phyloP scores from a whole-genome alignment of 257 asterid species.

The Henckelia pumila region DNA sequence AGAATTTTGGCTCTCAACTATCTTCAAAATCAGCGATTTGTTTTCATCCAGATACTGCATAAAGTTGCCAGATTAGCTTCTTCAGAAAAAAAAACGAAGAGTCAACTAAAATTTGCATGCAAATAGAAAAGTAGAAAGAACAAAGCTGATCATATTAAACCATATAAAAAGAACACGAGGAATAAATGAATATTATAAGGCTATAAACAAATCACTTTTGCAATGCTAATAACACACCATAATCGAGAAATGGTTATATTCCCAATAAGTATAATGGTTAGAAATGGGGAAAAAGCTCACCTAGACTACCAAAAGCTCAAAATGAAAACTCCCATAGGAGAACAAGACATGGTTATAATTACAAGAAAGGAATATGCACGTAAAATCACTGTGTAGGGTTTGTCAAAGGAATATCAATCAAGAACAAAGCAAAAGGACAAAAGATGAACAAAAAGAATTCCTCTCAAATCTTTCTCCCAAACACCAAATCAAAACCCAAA shows the following conservation, averaged over 20 bases:
- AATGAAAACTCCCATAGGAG: constrained; percentile 19
- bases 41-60: constrained; percentile 94
- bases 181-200: not conserved
- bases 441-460: constrained; percentile 13
- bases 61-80: not conserved
- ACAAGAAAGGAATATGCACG: not conserved
- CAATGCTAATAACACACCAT: not conserved
- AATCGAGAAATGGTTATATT: constrained; percentile 2
- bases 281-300: constrained; percentile 25
- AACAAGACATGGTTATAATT: not conserved
- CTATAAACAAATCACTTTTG: not conserved
- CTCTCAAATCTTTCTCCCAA: not conserved
- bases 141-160: no score
- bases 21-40: constrained; percentile 91
- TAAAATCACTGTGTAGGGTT: constrained; percentile 19
- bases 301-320: constrained; percentile 28
- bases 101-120: not conserved
- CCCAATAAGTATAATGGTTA: constrained; percentile 11
- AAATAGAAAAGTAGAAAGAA: no score
- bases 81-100: not conserved
- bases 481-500: constrained; percentile 26
- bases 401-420: constrained; percentile 33
- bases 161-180: constrained; percentile 1
- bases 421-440: constrained; percentile 27
- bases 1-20: constrained; percentile 95